Conservation (phyloP, 1,284 basidiomycete genomes). For the Golubevia sp. region DNA sequence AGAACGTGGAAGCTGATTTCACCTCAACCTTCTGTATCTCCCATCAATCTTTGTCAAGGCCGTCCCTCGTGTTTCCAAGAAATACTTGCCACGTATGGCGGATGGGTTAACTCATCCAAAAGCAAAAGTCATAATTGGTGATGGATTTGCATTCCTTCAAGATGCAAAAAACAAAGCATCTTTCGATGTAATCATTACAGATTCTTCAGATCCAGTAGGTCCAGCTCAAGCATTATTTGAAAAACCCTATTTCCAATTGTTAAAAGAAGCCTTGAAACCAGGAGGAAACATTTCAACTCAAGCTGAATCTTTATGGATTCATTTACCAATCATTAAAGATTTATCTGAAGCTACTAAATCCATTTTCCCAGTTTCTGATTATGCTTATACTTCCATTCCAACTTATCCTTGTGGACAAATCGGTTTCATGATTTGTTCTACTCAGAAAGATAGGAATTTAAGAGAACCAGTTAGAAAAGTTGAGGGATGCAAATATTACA, state of each 20-base stretch:
- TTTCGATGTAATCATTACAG: slow-evolving; percentile 97
- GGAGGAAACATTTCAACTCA: slow-evolving; percentile 96
- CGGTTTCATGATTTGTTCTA: slow-evolving; percentile 89
- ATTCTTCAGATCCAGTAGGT: slow-evolving; percentile 97
- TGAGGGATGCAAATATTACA: slow-evolving; percentile 77
- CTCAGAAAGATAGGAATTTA: slow-evolving; percentile 64
- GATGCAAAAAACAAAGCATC: slow-evolving; percentile 74
- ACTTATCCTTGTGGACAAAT: slow-evolving; percentile 98
- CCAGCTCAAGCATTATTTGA: slow-evolving; percentile 94
- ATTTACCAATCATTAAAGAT: slow-evolving; percentile 83
- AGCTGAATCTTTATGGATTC: slow-evolving; percentile 94
- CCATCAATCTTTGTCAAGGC: slow-evolving; percentile 69
- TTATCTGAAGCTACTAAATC: slow-evolving; percentile 75
- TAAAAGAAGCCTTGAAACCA: slow-evolving; percentile 83
- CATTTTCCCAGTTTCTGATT: slow-evolving; percentile 84
- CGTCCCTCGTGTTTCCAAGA: slow-evolving; percentile 91
- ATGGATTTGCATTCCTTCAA: slow-evolving; percentile 95
- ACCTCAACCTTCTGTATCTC: not conserved
- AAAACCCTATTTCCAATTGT: slow-evolving; percentile 94
- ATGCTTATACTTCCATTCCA: slow-evolving; percentile 95
- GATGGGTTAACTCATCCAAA: slow-evolving; percentile 79
- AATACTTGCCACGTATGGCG: slow-evolving; percentile 93
- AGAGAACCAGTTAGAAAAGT: slow-evolving; percentile 69
- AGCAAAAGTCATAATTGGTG: slow-evolving; percentile 87
- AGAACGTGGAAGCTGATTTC: not conserved